Evolutionary conservation across 2,329 filamentous ascomycete genomes (phyloP).

Genomic region (Penicillium sp.): DNA sequence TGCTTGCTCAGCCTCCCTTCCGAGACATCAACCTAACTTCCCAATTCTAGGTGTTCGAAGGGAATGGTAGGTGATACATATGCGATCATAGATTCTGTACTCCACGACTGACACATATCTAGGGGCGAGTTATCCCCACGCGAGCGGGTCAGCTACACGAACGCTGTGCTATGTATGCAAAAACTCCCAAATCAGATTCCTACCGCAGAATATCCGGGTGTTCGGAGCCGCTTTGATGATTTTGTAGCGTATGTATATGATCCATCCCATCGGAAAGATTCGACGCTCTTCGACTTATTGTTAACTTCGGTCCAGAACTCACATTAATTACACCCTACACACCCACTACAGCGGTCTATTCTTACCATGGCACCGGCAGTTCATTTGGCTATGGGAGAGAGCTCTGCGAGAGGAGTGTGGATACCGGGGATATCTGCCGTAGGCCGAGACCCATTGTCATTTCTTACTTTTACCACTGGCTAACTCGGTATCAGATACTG

Average conservation of each 20-base stretch:
- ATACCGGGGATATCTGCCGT: conserved; percentile 30
- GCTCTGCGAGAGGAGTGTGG: conserved; percentile 32
- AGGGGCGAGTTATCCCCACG: conserved; percentile 18
- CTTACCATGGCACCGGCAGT: conserved; percentile 32
- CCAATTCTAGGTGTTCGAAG: conserved; percentile 5
- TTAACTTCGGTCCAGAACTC: conserved; percentile 5
- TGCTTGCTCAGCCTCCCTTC: neutral
- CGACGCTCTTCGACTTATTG: neutral
- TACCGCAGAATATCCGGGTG: conserved; percentile 20
- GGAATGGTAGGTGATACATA: conserved; percentile 12
- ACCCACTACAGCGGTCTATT: conserved; percentile 24
- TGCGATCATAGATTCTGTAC: neutral
- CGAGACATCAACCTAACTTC: neutral
- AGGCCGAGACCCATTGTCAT: neutral
- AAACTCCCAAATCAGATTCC: conserved; percentile 16
- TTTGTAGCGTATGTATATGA: conserved; percentile 25
- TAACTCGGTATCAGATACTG: conserved; percentile 34
- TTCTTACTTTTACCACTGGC: neutral
- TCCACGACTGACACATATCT: neutral
- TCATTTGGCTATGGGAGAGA: conserved; percentile 27
- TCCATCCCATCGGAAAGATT: neutral
- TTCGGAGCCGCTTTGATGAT: conserved; percentile 25
- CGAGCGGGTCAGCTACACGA: conserved; percentile 23
- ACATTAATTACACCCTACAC: conserved; percentile 26
- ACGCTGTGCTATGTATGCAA: conserved; percentile 24